These are phyloP conservation scores for Filobasidium floriforme DNA, from an alignment of 768 basidiomycete genomes.

Conservation along the genomic window DNA sequence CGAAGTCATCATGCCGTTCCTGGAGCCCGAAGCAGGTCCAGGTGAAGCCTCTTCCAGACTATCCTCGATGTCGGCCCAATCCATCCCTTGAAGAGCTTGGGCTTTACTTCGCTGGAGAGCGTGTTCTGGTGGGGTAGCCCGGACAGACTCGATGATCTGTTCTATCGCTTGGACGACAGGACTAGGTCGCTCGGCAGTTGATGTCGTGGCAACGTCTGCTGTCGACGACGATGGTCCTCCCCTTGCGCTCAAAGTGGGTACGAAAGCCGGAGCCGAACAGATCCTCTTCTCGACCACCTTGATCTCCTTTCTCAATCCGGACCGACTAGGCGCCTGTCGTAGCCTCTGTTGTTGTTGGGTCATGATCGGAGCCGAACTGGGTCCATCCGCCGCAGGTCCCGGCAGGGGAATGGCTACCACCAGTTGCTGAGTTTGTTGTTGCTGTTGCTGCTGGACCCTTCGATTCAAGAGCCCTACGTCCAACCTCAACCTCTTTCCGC, in stretches of 20 bases:
- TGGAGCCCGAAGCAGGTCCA: not conserved
- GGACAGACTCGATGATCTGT: not conserved
- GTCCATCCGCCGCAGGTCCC: not conserved
- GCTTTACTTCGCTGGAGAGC: not conserved
- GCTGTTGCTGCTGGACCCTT: not conserved
- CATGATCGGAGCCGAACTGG: not conserved
- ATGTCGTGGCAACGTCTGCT: not conserved
- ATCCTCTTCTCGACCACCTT: not conserved
- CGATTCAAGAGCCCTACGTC: not conserved
- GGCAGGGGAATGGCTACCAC: not conserved
- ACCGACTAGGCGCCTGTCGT: not conserved
- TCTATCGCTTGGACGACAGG: too few relatives aligned
- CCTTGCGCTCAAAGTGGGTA: not conserved
- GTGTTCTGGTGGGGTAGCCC: not conserved
- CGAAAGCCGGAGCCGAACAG: not conserved
- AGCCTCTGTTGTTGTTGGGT: not conserved
- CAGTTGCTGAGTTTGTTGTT: not conserved
- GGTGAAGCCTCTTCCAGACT: slow-evolving; percentile 6
- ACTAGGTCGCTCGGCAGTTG: not conserved
- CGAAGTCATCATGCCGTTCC: not conserved
- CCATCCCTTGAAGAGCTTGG: not conserved
- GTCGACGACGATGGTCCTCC: not conserved
- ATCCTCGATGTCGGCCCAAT: slow-evolving; percentile 8
- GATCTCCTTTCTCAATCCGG: not conserved
- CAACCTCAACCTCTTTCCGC: slow-evolving; percentile 1